phyloP scores from a whole-genome alignment of 1,139 yeast genomes.

The Sugiyamaella japonica region DNA sequence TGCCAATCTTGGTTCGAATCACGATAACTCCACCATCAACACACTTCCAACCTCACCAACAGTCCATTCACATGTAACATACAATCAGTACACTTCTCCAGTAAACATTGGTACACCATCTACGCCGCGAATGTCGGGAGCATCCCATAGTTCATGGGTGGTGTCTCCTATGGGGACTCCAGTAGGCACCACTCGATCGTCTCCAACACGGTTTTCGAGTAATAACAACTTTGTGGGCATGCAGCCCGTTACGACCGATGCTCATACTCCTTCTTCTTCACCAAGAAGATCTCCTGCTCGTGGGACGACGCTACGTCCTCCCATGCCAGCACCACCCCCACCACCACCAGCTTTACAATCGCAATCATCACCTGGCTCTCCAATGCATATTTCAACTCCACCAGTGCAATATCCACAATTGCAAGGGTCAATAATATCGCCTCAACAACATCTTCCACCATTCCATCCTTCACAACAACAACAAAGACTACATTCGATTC shows the following conservation, averaged over 20 bases:
- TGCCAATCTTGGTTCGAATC: neutral
- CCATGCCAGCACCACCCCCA: slow-evolving; percentile 1
- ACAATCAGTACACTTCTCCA: slow-evolving; percentile 19
- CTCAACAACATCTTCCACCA: slow-evolving; percentile 4
- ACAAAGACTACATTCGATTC: neutral
- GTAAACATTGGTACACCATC: slow-evolving; percentile 20
- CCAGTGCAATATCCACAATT: slow-evolving; percentile 11
- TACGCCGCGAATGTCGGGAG: slow-evolving; percentile 18
- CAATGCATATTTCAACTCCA: slow-evolving; percentile 17
- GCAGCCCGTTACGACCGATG: neutral
- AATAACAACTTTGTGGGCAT: neutral
- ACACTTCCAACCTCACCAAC: slow-evolving; percentile 10
- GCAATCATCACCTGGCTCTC: slow-evolving; percentile 6
- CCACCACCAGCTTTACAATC: neutral
- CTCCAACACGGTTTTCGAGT: slow-evolving; percentile 10
- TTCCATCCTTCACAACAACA: slow-evolving; percentile 1
- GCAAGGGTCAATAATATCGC: neutral
- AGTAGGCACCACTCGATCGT: slow-evolving; percentile 1
- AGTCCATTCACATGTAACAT: neutral
- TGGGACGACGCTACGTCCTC: slow-evolving; percentile 2
- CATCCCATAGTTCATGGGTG: slow-evolving; percentile 21
- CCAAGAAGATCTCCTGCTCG: slow-evolving; percentile 14
- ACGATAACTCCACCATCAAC: neutral
- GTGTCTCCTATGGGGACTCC: slow-evolving; percentile 19
- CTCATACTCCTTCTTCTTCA: neutral